Percentiles rank a stretch among this genome's conserved stretches.
These are phyloP conservation scores for Anthoceros angustus DNA, from an alignment of 225 moss, liverwort and hornwort species.

Conservation along the genomic window DNA sequence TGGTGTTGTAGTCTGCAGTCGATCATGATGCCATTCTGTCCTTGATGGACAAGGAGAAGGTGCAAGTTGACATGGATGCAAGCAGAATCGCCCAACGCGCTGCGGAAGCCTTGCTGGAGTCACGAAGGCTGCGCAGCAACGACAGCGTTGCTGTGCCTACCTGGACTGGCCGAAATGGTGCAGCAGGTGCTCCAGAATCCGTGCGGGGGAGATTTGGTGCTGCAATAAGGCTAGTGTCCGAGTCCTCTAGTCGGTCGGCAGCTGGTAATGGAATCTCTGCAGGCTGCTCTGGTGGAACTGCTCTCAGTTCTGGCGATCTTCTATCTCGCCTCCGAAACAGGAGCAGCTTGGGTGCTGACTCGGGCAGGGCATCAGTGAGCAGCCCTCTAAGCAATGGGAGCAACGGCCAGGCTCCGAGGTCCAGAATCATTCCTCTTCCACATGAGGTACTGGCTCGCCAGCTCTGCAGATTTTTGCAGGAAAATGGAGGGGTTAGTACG, in stretches of 20 bases:
- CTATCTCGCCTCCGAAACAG: conserved; percentile 20
- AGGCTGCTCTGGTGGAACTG: conserved; percentile 55
- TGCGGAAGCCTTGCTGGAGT: conserved; percentile 60
- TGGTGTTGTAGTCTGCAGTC: conserved; percentile 31
- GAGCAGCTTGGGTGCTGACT: too few relatives aligned
- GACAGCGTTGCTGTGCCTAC: conserved; percentile 73
- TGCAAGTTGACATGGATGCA: conserved; percentile 63
- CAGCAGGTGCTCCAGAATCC: conserved; percentile 64
- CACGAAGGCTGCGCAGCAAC: conserved; percentile 53
- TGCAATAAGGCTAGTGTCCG: conserved; percentile 40
- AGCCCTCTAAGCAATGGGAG: too few relatives aligned
- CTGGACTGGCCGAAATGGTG: conserved; percentile 85
- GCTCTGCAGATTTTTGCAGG: conserved; percentile 41
- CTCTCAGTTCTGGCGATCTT: conserved; percentile 58
- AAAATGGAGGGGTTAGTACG: conserved; percentile 39
- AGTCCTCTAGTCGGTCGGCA: conserved; percentile 16
- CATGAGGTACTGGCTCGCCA: conserved; percentile 43
- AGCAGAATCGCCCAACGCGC: conserved; percentile 73
- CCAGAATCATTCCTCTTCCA: conserved; percentile 18
- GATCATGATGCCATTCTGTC: conserved; percentile 94
- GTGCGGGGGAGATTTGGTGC: conserved; percentile 66
- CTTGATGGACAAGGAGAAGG: conserved; percentile 62
- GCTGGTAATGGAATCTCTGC: conserved; percentile 23
- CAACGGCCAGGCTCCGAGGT: too few relatives aligned
- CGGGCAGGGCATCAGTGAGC: too few relatives aligned